Evolutionary conservation across 164 flowering plant species (phyloP), one percentile per base, ranked within the genome.

Genomic region (Paratinospora sagittata): DNA sequence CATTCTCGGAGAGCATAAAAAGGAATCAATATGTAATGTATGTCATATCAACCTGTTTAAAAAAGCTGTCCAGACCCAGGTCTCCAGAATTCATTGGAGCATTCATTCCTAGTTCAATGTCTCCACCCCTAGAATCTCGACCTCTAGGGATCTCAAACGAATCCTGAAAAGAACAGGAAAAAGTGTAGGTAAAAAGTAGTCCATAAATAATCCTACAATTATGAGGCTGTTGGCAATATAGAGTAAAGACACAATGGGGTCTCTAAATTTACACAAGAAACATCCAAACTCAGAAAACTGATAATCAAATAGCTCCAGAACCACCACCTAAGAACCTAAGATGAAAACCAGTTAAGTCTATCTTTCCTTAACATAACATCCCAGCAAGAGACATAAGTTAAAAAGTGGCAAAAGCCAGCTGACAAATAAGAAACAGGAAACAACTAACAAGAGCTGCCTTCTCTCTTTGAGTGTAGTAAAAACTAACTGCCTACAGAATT

Each of bases 1-100:
- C 14, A n/a, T 3, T n/a, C 23, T 55, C 17, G 19, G 61, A n/a
- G 8, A n/a, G 3, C 49, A 26, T 21, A 57, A 36, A 66, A 41
- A 66, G 6, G 43, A 8, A 66, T 23, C 33, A 23, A 58, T n/a
- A 26, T 24, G 26, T 55, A 3, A 8, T 14, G 16, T 49, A 49
- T 8, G 19, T 4, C 57, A 49, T 19, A 47, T 47, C n/a, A n/a
- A 76, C 83, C 83, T 81, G 77, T 67, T 81, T 81, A 41, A 69
- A 69, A 68, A 78, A 81, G 52, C 67, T 61, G n/a, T 78, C 81
- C 70, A 81, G 72, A 37, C 81, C 83, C 63, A 76, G 47, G 34
- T 78, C 83, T 6, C 68, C 74, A 10, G 78, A 33, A 65, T 68
- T 72, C n/a, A 27, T 52, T 64, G 78, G 71, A 43, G 62, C 68